Base-by-base conservation (phyloP, 306 rosid species). In the Gastrolobium villosum region DNA sequence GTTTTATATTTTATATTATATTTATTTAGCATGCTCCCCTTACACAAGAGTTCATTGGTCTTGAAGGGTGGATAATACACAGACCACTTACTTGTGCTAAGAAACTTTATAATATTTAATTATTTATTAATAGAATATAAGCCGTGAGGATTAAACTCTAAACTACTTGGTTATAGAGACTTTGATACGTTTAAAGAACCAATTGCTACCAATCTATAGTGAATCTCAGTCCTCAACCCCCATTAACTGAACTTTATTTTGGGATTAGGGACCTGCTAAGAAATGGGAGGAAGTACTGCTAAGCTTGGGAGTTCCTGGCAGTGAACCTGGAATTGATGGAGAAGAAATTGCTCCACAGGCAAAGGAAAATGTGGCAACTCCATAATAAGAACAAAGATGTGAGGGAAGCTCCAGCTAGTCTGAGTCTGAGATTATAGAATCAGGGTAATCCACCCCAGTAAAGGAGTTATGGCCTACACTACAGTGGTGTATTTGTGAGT, bases 321-420 rank as follows among this genome's bases (percentile, higher is more conserved):
- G 91, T 56, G 80, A 86, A 79, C 87, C 92, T 6, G 96, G 97
- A 26, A 78, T 61, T 4, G 93, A 86, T 20, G 92, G 92, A 31
- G 91, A 92, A 79, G 97, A 92, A 80, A 88, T 90, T 54, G 88
- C 96, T 76, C 97, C 96, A 35, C 93, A 74, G 6, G 86, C 92
- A 48, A 92, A 83, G 89, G 97, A 92, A 80, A 90, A 89, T 5
- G 85, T 87, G 1, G 91, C 93, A 30, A 70, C 91, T 10, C 97
- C 97, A 9, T 92, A 60, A 92, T 71, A 43, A 43, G 31, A 63
- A 41, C 65, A 57, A 59, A 44, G 60, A 31, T 71, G 45, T 65
- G 37, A 77, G 45, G 36, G 70, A 37, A 72, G 71, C 35, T 53
- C 71, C 57, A 30, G 26, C 76, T 39, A 2, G 63, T 45, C 8